Evolutionary conservation across 2,329 filamentous ascomycete genomes (phyloP), one percentile per base, ranked within the genome.

Genomic region (Decorospora gaudefroyi): DNA sequence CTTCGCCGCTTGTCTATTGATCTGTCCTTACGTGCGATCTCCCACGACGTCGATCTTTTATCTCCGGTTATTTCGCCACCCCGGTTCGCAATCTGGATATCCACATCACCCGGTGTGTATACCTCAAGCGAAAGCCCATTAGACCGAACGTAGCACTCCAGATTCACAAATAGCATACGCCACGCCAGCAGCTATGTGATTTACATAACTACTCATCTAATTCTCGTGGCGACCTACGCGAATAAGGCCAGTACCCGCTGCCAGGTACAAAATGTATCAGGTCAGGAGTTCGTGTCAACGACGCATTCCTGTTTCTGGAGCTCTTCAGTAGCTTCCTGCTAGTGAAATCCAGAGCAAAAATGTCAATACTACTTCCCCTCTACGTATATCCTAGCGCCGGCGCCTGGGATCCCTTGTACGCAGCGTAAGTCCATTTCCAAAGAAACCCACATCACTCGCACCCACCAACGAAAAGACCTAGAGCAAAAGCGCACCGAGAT

Each of bases 331-430:
- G 3, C 15, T 15, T 31, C 7, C 27, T 31, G n/a, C 18, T 32
- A 35, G 26, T 7, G 3, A 19, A n/a, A 13, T 6, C 26, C 15
- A 10, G 22, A n/a, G 28, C 6, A 31, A 21, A 29, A n/a, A 67
- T 67, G 62, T 67, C 64, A n/a, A 59, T 79, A 11, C 66, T 79
- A 28, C 65, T 79, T 15, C 76, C 76, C 37, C 72, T 79, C 27
- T 79, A 79, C 61, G 68, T 79, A 23, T 79, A 79, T 61, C 76
- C 76, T 31, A 62, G 57, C 15, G 63, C 70, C 2, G 74, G 72
- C 15, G 75, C 75, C 12, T 79, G 76, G 76, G 64, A 74, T 55
- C 74, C 75, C 11, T 59, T 78, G 36, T 72, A 75, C 56, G 46
- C 70, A 55, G 74, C 72, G 76, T 78, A 51, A 35, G 64, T 51